phyloP scores from a whole-genome alignment of 2,329 filamentous ascomycete genomes.

The Beauveria rudraprayagi region DNA sequence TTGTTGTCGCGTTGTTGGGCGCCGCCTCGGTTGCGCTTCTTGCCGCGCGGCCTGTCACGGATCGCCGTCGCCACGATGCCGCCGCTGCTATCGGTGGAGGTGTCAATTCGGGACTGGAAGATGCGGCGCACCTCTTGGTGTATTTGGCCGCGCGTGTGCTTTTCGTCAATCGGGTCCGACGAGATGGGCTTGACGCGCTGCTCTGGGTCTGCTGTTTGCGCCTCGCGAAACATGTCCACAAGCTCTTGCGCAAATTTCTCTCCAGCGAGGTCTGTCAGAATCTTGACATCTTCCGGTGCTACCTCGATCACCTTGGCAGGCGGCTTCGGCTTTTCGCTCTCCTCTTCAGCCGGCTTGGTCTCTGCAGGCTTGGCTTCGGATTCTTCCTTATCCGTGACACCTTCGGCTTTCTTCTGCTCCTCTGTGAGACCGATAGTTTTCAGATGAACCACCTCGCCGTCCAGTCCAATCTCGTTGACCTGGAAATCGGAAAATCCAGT shows the following conservation, averaged over 20 bases:
- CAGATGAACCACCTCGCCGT: slow-evolving; percentile 70
- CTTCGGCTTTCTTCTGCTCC: slow-evolving; percentile 12
- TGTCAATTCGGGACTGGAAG: slow-evolving; percentile 72
- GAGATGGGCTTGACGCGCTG: slow-evolving; percentile 25
- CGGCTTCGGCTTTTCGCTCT: slow-evolving; percentile 14
- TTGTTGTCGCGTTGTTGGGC: slow-evolving; percentile 15
- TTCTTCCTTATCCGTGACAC: slow-evolving; percentile 15
- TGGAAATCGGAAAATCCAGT: slow-evolving; percentile 79
- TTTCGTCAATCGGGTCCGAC: slow-evolving; percentile 36
- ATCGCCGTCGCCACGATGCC: slow-evolving; percentile 62
- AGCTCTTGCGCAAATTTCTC: slow-evolving; percentile 32
- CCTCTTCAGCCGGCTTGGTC: slow-evolving; percentile 15
- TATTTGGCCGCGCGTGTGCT: slow-evolving; percentile 36
- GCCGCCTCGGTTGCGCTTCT: slow-evolving; percentile 17
- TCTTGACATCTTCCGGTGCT: slow-evolving; percentile 24
- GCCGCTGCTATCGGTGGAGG: slow-evolving; percentile 49
- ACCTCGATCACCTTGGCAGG: slow-evolving; percentile 20
- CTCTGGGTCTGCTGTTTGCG: slow-evolving; percentile 22
- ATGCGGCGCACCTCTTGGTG: slow-evolving; percentile 65
- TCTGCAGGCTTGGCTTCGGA: slow-evolving; percentile 12
- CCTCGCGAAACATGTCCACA: slow-evolving; percentile 32
- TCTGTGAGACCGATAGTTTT: slow-evolving; percentile 32
- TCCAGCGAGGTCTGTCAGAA: slow-evolving; percentile 33
- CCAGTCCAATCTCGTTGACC: slow-evolving; percentile 77
- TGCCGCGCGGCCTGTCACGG: slow-evolving; percentile 31